Evolutionary conservation across 2,329 filamentous ascomycete genomes (phyloP), one percentile per base, ranked within the genome.

Genomic region (Colletotrichum tamarilloi): DNA sequence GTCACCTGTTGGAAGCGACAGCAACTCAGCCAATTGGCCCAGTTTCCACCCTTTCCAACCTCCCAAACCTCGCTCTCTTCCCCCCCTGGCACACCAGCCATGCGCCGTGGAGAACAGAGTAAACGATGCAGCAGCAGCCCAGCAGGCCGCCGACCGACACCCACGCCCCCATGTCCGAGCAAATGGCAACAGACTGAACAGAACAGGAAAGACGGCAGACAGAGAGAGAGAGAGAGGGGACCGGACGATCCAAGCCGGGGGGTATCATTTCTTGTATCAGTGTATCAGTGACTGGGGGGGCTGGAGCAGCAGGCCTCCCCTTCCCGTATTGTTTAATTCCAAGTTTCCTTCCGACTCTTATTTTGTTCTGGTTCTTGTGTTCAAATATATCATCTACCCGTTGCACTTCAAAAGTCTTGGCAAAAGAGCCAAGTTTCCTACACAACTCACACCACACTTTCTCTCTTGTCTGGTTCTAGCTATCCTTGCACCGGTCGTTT

Each of bases 371-470:
- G 22, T 28, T 16, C 12, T 28, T 32, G 22, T 52, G 55, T 62
- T 73, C 67, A 71, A 71, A 73, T 73, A 73, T 62, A 66, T 35
- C 49, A n/a, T 55, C 49, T 42, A 55, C 30, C 62, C 62, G 30
- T 46, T 26, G 67, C 56, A 52, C 28, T 35, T 32, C 12, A 19
- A 30, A 57, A 57, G 56, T 62, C 71, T 73, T 73, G 71, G 71
- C 71, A 38, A 32, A 14, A 22, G 16, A 53, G 52, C 62, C 24
- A 16, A 53, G 28, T 38, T 38, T 22, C 2, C 38, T n/a, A 14
- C 22, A n/a, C 35, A n/a, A 38, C 49, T 19, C 14, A 30, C 32
- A 35, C 32, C 32, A 35, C 32, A 35, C 32, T 4, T 35, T 35
- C 32, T 35, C 32, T 35, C 32, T 12, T 12, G 32, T 35, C 32